Evolutionary conservation across 192 early-diverging fungal genomes (phyloP), one percentile per base, ranked within the genome.

Genomic region (Coemansia interrupta): DNA sequence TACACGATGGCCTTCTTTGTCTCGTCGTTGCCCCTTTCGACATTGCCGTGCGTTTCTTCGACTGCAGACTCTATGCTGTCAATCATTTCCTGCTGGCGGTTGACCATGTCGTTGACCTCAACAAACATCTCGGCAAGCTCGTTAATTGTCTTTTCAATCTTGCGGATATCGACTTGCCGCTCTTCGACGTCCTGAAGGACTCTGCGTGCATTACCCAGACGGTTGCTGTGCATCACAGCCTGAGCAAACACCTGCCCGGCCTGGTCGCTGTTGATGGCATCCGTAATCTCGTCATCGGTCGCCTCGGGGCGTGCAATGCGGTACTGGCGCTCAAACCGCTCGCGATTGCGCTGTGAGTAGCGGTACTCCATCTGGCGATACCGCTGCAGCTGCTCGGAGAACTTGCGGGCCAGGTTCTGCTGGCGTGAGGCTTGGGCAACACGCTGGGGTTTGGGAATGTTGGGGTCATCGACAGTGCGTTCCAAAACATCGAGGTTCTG

Each of bases 71-170:
- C 80, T 36, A 82, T 73, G 63, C 44, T 78, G 56, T 82, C 71
- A 32, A 82, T 68, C 38, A 73, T 52, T 22, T 77, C 80, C 64
- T 82, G 80, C 70, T 82, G 80, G 58, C 62, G 63, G 68, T 78
- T 60, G 59, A 82, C 67, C 74, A 82, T 73, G 12, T 73, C 67
- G 6, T 68, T 58, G 11, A 82, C 51, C 49, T 78, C 75, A 54
- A 63, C 54, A 60, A 82, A 78, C 67, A 82, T 67, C 38, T 73
- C 64, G 13, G 67, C 64, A 38, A 82, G 70, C 49, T 78, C 59
- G 52, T 11, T 48, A 46, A 76, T 62, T 8, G 70, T 74, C 74
- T 66, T 54, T 28, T 82, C 80, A 26, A 82, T 73, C 58, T 77
- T 68, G 14, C 56, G 63, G 36, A 82, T 74, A 41, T 82, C 80